phyloP scores from a whole-genome alignment of 2,329 filamentous ascomycete species.

The Diaporthe helianthi region DNA sequence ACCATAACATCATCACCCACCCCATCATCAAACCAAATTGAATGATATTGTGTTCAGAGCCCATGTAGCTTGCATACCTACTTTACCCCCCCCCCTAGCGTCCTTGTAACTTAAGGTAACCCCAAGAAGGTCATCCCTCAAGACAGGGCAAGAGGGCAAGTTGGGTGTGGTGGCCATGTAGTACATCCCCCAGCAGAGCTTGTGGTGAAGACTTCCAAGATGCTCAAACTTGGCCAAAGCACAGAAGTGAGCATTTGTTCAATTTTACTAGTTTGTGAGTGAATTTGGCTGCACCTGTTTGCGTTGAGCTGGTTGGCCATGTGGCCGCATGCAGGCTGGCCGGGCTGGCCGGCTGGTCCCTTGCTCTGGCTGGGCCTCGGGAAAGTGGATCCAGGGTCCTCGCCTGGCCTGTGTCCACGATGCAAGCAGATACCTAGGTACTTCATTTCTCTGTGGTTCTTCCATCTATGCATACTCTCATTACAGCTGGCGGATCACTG shows the following conservation, averaged over 20 bases:
- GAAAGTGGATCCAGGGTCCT: constrained; percentile 21
- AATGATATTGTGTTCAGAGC: too few species aligned
- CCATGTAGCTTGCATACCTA: too few species aligned
- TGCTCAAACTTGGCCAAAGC: not conserved
- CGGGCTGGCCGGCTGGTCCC: constrained; percentile 5
- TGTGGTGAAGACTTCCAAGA: not conserved
- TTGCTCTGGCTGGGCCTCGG: not conserved
- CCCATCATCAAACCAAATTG: too few species aligned
- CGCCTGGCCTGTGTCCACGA: not conserved
- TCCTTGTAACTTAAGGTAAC: too few species aligned
- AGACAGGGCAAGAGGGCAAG: too few species aligned
- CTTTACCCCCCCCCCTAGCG: too few species aligned
- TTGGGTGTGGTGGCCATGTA: too few species aligned
- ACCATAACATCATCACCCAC: too few species aligned
- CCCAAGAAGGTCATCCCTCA: too few species aligned
- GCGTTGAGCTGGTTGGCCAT: not conserved
- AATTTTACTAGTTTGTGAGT: not conserved
- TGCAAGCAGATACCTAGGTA: not conserved
- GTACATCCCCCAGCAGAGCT: too few species aligned
- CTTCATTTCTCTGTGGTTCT: not conserved
- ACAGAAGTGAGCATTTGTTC: not conserved
- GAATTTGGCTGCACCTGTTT: not conserved
- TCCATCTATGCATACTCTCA: not conserved
- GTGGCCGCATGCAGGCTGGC: constrained; percentile 15
- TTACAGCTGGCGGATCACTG: not conserved